Conservation (phyloP, 192 early-diverging fungal species). For the Coemansia sp. region DNA sequence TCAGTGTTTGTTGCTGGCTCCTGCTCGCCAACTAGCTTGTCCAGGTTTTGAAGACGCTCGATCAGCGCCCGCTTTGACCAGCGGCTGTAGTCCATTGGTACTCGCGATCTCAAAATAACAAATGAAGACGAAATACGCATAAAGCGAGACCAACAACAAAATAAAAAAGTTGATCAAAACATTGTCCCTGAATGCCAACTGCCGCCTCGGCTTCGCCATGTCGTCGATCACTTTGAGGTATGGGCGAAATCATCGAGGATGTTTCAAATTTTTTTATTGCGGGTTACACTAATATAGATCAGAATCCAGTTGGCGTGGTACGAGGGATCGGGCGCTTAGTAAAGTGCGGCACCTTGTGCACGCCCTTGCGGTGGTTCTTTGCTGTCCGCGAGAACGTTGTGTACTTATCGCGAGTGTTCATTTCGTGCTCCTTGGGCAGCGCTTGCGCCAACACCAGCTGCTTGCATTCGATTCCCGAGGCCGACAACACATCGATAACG, state of each 20-base stretch:
- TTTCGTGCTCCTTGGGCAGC: slow-evolving; percentile 67
- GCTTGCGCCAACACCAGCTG: slow-evolving; percentile 61
- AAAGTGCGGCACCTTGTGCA: slow-evolving; percentile 86
- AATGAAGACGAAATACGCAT: slow-evolving; percentile 2
- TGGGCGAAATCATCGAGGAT: background rate
- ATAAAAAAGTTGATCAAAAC: background rate
- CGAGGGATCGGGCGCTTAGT: slow-evolving; percentile 74
- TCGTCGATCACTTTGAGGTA: background rate
- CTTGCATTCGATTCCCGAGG: slow-evolving; percentile 74
- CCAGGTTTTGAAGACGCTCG: slow-evolving; percentile 48
- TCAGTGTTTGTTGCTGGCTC: background rate
- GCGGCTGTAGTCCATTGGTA: slow-evolving; percentile 41
- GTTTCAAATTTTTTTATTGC: background rate
- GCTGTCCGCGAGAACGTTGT: slow-evolving; percentile 74
- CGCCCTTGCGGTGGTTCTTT: slow-evolving; percentile 70
- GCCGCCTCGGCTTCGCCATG: background rate
- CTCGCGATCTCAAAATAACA: background rate
- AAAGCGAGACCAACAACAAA: background rate
- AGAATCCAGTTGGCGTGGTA: slow-evolving; percentile 72
- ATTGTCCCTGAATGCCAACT: background rate
- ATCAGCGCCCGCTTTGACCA: slow-evolving; percentile 63
- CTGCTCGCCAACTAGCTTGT: slow-evolving; percentile 11
- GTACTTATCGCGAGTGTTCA: slow-evolving; percentile 81
- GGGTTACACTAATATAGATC: background rate
- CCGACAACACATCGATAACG: slow-evolving; percentile 67